Conservation (phyloP, 441 rosid genomes). For the Corymbia citriodora region DNA sequence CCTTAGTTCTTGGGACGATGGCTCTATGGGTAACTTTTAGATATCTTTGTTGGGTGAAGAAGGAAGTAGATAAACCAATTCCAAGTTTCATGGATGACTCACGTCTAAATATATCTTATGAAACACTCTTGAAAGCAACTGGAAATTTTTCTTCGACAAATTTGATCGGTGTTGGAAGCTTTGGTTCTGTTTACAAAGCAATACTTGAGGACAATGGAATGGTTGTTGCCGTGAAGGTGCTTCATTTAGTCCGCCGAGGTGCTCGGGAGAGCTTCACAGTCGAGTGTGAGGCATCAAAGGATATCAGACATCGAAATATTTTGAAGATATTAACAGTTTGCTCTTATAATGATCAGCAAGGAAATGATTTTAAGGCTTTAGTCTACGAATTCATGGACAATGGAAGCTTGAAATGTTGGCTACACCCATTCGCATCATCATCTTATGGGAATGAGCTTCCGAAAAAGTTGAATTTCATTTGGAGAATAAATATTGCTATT, state of each 20-base stretch:
- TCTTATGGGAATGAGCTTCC: neutral
- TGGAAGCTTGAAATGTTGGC: neutral
- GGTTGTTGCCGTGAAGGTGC: no score
- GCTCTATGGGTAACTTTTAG: fast-evolving
- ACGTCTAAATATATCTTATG: no score
- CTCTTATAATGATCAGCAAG: fast-evolving
- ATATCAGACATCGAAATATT: no score
- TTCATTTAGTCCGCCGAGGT: fast-evolving
- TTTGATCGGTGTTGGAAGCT: no score
- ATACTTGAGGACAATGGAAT: fast-evolving
- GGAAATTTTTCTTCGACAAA: fast-evolving
- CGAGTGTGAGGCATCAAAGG: no score
- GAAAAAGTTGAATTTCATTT: neutral
- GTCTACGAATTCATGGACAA: neutral
- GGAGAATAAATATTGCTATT: no score
- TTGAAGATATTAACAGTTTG: no score
- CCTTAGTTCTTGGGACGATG: neutral
- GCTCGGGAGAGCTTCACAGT: no score
- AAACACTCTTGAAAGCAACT: no score
- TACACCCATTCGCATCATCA: neutral
- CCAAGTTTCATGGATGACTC: neutral
- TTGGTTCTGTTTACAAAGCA: no score
- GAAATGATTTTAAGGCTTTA: neutral
- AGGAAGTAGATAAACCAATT: fast-evolving
- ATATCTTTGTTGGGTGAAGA: neutral